phyloP scores from a whole-genome alignment of 1,139 yeast genomes.

The Candida labiduridarum region DNA sequence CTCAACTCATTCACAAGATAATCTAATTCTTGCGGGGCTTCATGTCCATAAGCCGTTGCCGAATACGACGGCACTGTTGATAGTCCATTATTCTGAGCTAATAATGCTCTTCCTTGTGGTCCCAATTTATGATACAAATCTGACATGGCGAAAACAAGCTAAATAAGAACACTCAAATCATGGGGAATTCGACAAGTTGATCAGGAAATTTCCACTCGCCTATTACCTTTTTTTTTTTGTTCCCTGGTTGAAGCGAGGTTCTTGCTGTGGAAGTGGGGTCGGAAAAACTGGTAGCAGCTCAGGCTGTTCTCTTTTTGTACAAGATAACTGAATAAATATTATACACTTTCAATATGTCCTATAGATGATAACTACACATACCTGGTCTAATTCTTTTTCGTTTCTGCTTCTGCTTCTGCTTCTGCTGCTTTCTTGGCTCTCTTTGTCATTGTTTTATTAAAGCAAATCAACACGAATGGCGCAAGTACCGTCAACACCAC shows the following conservation, averaged over 20 bases:
- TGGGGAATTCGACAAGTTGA: neutral
- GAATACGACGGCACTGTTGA: neutral
- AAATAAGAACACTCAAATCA: neutral
- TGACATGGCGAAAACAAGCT: conserved; percentile 18
- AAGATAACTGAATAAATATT: no score
- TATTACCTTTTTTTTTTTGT: no score
- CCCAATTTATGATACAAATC: conserved; percentile 22
- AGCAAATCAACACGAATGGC: conserved; percentile 42
- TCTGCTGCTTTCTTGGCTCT: conserved; percentile 23
- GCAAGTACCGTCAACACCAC: conserved; percentile 31
- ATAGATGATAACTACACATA: neutral
- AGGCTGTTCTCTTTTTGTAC: no score
- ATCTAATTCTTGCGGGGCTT: conserved; percentile 50
- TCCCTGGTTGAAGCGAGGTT: no score
- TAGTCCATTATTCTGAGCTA: conserved; percentile 7
- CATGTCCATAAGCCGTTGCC: conserved; percentile 1
- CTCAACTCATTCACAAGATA: conserved; percentile 47
- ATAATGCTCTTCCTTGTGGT: conserved; percentile 25
- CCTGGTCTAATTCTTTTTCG: conserved; percentile 4
- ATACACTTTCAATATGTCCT: no score
- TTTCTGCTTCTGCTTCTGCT: conserved; percentile 9
- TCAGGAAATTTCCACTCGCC: no score
- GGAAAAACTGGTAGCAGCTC: no score
- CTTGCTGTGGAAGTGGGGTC: no score
- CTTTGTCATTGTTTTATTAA: conserved; percentile 30